Evolutionary conservation across 2,329 filamentous ascomycete species (phyloP).

Genomic region (Botrytis deweyae): DNA sequence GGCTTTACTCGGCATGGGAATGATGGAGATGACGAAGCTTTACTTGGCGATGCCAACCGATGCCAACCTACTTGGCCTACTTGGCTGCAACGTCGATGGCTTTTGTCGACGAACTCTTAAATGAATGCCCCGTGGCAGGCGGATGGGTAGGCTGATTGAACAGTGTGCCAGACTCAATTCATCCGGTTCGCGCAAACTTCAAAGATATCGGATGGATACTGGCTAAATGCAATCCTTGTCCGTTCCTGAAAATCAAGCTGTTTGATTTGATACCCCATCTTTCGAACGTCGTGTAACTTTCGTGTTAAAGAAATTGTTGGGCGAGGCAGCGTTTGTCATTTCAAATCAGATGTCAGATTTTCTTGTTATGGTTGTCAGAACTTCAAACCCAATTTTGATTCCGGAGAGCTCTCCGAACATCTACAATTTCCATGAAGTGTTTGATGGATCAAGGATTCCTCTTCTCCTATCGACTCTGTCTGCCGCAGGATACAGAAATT

Average conservation of each 20-base stretch:
- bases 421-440: too few relatives aligned
- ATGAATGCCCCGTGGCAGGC: not conserved
- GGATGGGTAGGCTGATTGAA: not conserved
- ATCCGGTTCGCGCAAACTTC: conserved; percentile 1
- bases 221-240: conserved; percentile 10
- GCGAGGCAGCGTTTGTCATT: not conserved
- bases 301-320: not conserved
- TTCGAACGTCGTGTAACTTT: conserved; percentile 1
- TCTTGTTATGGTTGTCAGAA: not conserved
- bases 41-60: conserved; percentile 16
- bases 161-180: not conserved
- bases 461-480: not conserved
- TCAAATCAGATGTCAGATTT: not conserved
- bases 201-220: conserved; percentile 6
- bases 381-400: not conserved
- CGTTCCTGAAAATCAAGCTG: conserved; percentile 13
- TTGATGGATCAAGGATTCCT: not conserved
- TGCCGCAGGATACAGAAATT: not conserved
- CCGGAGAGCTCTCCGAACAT: not conserved
- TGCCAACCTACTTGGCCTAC: conserved; percentile 10
- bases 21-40: not conserved
- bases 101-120: not conserved
- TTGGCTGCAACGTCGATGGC: not conserved
- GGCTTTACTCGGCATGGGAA: not conserved
- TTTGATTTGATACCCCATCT: not conserved